These are phyloP conservation scores for Pseudocercospora ulei DNA, from an alignment of 2,329 filamentous ascomycete genomes.

Conservation along the genomic window DNA sequence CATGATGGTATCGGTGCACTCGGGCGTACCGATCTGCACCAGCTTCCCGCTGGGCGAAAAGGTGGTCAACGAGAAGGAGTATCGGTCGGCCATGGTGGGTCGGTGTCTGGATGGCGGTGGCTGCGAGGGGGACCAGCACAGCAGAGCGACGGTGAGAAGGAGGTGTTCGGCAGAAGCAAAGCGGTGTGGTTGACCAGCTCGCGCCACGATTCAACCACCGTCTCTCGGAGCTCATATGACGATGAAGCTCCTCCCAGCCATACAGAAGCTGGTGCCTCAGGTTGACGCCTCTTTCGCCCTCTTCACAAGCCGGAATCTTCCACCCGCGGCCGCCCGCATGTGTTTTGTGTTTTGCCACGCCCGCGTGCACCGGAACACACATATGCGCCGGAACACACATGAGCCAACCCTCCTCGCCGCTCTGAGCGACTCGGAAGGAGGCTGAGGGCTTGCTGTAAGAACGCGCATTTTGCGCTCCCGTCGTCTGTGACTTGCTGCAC, in stretches of 20 bases:
- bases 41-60: conserved; percentile 99
- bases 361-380: no score
- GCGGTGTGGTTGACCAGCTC: no score
- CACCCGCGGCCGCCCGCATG: conserved; percentile 2
- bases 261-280: no score
- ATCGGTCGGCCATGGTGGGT: conserved; percentile 81
- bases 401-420: no score
- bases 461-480: background rate
- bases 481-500: background rate
- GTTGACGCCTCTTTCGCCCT: background rate
- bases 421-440: conserved; percentile 10
- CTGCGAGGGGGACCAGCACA: no score
- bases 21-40: conserved; percentile 76
- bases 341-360: no score
- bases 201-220: no score
- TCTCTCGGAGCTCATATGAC: no score
- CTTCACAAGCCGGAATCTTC: conserved; percentile 4
- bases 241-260: no score
- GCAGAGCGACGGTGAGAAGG: no score
- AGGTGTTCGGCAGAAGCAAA: background rate
- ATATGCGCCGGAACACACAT: no score
- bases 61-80: conserved; percentile 97
- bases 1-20: background rate
- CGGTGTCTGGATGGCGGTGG: conserved; percentile 6
- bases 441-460: conserved; percentile 7